phyloP scores from a whole-genome alignment of 208 protist species.

The Leishmania mexicana region DNA sequence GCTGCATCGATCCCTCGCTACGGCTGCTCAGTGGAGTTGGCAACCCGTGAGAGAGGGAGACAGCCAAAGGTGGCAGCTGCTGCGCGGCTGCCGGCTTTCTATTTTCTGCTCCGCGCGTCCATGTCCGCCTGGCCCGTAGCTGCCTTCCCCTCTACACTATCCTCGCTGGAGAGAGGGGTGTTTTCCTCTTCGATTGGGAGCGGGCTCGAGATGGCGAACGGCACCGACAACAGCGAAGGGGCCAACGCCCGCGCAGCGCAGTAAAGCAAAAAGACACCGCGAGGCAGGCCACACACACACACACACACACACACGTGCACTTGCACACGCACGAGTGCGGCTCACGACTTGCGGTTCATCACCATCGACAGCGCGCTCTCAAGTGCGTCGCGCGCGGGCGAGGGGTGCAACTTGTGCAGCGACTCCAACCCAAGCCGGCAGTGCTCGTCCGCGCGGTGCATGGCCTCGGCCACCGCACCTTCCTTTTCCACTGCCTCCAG shows the following conservation, averaged over 20 bases:
- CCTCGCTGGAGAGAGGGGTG: not conserved
- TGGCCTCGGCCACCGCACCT: slow-evolving; percentile 59
- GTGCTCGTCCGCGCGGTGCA: slow-evolving; percentile 68
- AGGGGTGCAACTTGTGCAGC: slow-evolving; percentile 53
- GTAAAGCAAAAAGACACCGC: not conserved
- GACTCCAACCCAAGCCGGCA: slow-evolving; percentile 55
- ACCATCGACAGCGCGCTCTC: slow-evolving; percentile 61
- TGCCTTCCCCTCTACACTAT: not conserved
- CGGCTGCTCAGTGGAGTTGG: not conserved
- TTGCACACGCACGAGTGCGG: not conserved
- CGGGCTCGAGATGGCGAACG: not conserved
- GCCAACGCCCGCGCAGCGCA: not conserved
- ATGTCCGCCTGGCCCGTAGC: not conserved
- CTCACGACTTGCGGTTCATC: slow-evolving; percentile 54
- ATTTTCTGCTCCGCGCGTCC: not conserved
- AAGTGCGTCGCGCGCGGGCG: slow-evolving; percentile 61
- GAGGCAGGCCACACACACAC: not conserved
- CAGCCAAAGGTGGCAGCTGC: not conserved
- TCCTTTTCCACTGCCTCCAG: slow-evolving; percentile 52
- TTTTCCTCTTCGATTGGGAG: not conserved
- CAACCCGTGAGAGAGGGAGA: too few relatives aligned
- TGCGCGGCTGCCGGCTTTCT: not conserved
- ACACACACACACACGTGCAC: not conserved
- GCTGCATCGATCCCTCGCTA: not conserved
- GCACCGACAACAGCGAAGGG: not conserved